Base-by-base conservation (phyloP, 78 protist genomes). In the Speleostelium caveatum region DNA sequence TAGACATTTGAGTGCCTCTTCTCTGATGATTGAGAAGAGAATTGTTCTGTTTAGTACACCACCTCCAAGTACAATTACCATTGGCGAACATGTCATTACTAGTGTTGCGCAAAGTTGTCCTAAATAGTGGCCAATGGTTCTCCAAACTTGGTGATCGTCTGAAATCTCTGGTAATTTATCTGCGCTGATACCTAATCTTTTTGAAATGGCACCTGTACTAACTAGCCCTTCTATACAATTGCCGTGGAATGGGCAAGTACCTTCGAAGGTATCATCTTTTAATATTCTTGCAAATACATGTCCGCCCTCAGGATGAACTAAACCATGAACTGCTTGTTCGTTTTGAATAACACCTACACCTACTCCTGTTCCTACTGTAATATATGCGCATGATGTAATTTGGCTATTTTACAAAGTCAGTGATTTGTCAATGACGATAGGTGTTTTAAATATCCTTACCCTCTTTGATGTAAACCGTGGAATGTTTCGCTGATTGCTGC, bases 351-450 rank as follows among this genome's bases (percentile, higher is more conserved):
- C 62, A 22, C 98, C 98, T 33, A 94, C 95, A 33, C 98, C 98
- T n/a, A 97, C 79, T 45, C 98, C 98, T 1, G 98, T 97, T 16
- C 98, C 98, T 3, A 96, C 97, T 0, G 98, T 97, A 33, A 97
- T 73, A 73, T 97, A 97, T 0, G 88, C 92, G 60, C 75, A 67
- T 19, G 94, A 75, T 26, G 78, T 55, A 24, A 83, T 28, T 0
- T 8, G 19, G n/a, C n/a, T n/a, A n/a, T n/a, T n/a, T n/a, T n/a
- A n/a, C n/a, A n/a, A n/a, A n/a, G n/a, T n/a, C n/a, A n/a, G n/a
- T n/a, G n/a, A n/a, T n/a, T n/a, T n/a, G n/a, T n/a, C n/a, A n/a
- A n/a, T n/a, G n/a, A n/a, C n/a, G n/a, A n/a, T n/a, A n/a, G n/a
- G n/a, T n/a, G n/a, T n/a, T n/a, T n/a, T n/a, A n/a, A n/a, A n/a